Conservation (phyloP, 345 rosid species). For the Cardamine resedifolia region DNA sequence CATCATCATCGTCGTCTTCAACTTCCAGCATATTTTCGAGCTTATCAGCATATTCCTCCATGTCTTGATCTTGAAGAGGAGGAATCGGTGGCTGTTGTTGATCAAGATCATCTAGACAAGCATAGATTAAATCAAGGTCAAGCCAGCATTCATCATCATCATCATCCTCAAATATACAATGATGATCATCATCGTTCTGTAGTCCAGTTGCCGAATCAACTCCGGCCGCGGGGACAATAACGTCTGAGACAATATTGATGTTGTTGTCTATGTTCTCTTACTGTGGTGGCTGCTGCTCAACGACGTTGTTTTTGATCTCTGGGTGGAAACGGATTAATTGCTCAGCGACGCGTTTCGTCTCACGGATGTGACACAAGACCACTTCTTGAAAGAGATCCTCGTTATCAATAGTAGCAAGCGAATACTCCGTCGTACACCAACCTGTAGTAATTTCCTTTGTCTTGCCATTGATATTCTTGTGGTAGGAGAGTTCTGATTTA, state of each 20-base stretch:
- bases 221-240: too few species aligned
- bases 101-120: neutral
- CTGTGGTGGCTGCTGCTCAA: neutral
- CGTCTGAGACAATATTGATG: too few species aligned
- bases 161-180: too few species aligned
- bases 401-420: neutral
- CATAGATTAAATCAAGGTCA: too few species aligned
- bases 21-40: neutral
- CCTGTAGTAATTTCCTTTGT: neutral
- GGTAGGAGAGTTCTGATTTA: neutral
- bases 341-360: neutral
- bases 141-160: too few species aligned
- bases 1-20: neutral
- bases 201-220: too few species aligned
- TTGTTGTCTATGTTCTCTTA: too few species aligned
- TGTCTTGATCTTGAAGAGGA: neutral
- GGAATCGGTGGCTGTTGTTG: neutral
- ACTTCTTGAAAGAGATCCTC: neutral
- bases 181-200: too few species aligned
- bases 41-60: neutral
- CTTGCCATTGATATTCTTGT: neutral
- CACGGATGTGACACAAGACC: neutral
- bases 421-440: neutral
- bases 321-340: too few species aligned
- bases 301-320: neutral